Percentiles rank a stretch among this genome's conserved stretches.
Evolutionary conservation across 2,329 filamentous ascomycete genomes (phyloP).

Genomic region (Penicillium sp.): DNA sequence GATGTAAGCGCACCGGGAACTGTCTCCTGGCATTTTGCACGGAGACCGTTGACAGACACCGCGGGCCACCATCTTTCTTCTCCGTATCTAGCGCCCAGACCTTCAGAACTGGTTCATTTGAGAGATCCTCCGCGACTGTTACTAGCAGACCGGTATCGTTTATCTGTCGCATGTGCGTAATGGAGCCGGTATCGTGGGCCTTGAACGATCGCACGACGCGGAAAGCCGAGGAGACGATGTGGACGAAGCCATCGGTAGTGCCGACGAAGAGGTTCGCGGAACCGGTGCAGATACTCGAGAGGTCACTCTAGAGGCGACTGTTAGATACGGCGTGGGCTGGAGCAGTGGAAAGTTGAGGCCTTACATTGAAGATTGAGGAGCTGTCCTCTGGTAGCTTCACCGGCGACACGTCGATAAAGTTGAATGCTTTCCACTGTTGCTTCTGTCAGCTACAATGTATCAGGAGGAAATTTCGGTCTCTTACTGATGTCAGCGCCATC

Average conservation of each 20-base stretch:
- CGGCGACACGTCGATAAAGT: slow-evolving; percentile 95
- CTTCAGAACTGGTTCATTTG: slow-evolving; percentile 83
- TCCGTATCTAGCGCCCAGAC: slow-evolving; percentile 98
- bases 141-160: slow-evolving; percentile 83
- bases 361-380: slow-evolving; percentile 75
- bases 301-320: slow-evolving; percentile 56
- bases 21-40: slow-evolving; percentile 89
- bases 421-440: slow-evolving; percentile 92
- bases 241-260: slow-evolving; percentile 78
- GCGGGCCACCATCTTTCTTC: slow-evolving; percentile 88
- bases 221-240: slow-evolving; percentile 83
- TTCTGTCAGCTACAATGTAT: slow-evolving; percentile 1
- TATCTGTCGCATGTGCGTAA: slow-evolving; percentile 90
- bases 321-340: slow-evolving; percentile 2
- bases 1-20: slow-evolving; percentile 67
- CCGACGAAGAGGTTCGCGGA: slow-evolving; percentile 89
- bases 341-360: slow-evolving; percentile 27
- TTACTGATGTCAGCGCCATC: slow-evolving; percentile 49
- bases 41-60: slow-evolving; percentile 79
- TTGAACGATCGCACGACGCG: slow-evolving; percentile 84
- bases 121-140: slow-evolving; percentile 78
- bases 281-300: slow-evolving; percentile 80
- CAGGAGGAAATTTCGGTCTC: neutral
- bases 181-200: slow-evolving; percentile 71
- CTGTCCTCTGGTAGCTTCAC: slow-evolving; percentile 78